Conservation (phyloP, 164 flowering plant genomes). For the Annona squamosa region DNA sequence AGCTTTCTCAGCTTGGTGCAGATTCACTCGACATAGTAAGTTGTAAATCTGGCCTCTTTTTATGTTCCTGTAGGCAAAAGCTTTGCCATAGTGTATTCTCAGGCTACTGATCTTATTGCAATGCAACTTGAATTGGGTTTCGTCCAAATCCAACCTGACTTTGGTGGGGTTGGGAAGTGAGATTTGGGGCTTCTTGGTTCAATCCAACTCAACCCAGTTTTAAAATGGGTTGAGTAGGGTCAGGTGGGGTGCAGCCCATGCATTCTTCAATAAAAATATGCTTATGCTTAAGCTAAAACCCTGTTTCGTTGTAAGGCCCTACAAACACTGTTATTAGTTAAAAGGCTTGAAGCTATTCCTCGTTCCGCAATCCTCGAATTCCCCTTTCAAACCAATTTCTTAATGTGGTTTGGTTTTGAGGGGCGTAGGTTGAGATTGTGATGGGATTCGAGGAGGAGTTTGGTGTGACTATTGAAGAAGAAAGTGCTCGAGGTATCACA, state of each 20-base stretch:
- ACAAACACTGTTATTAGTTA: background rate
- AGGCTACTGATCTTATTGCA: background rate
- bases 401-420: background rate
- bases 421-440: constrained; percentile 76
- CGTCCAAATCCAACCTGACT: too few relatives aligned
- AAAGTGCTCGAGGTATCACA: constrained; percentile 65
- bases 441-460: constrained; percentile 91
- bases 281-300: too few relatives aligned
- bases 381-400: background rate
- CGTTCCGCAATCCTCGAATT: background rate
- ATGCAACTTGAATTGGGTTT: background rate
- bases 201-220: background rate
- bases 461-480: constrained; percentile 79
- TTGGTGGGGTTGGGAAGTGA: too few relatives aligned
- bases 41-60: background rate
- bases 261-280: background rate
- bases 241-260: background rate
- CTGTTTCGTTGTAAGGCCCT: background rate
- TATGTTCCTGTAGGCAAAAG: background rate
- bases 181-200: background rate
- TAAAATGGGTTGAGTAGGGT: background rate
- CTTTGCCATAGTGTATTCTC: background rate
- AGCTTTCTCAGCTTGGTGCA: constrained; percentile 41
- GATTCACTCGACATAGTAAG: constrained; percentile 55
- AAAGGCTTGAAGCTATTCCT: background rate